Base-by-base conservation (phyloP, 495 filamentous ascomycete species). In the Xylaria cubensis region DNA sequence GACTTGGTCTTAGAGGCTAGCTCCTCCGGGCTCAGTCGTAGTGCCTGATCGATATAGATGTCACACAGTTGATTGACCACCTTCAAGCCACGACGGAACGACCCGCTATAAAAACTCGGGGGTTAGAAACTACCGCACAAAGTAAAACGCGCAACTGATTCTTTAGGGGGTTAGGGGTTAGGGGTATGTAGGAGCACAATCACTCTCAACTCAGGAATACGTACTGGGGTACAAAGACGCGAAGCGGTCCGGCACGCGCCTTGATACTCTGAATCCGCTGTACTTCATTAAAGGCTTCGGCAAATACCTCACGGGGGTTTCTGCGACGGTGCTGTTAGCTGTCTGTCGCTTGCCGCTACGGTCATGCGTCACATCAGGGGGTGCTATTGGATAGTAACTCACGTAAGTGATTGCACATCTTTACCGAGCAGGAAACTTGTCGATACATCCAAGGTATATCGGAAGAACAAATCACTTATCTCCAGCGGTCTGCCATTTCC, bases 361-460 rank as follows among this genome's bases (percentile, higher is more conserved):
- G 61, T 17, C 13, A 39, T 74, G 65, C 56, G 36, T 34, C 9
- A 21, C 41, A 15, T 5, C 36, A 17, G 36, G 46, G 41, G 32
- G 66, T 36, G 21, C 39, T 41, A 19, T 51, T 53, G 42, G 67
- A 46, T 26, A 21, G 41, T 34, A 58, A 73, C 80, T 75, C 67
- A 85, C 82, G 78, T 81, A n/a, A 95, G 83, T 74, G 90, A 94
- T 72, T 92, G 86, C 17, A 93, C 89, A 64, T 90, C 89, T 61
- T 90, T 83, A 17, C 95, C 95, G n/a, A 97, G 86, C 44, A 98
- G 82, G 77, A 96, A 97, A 70, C 95, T 92, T 17, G 94, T 96
- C 2, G 93, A 90, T 2, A 90, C 84, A 78, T 98, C 94, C 12
- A 98, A 84, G 1, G 94, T 95, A 74, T 91, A 93, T 10, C 93